Evolutionary conservation across 129 eudicot genomes (phyloP), one percentile per base, ranked within the genome.

Genomic region (Daucus carota): DNA sequence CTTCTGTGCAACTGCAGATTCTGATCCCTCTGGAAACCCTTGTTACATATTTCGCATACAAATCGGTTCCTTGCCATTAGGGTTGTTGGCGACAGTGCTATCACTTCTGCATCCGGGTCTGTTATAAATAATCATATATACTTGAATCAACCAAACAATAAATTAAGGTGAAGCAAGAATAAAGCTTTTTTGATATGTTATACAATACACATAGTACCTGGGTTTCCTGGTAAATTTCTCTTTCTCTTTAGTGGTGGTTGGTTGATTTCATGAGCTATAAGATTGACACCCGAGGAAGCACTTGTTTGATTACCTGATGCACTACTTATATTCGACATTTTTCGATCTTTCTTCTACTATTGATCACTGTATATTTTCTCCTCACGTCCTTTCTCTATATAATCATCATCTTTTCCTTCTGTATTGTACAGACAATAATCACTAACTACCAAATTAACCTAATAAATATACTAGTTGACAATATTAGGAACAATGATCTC

Each of bases 1-100:
- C 90, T 80, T 67, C 87, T 80, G 75, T 83, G 90, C 2, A 86
- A 81, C 78, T 86, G 90, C 63, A 86, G 72, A 48, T 86, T 86
- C 71, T 83, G 90, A 26, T 86, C 90, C 44, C 90, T 83, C 36
- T 86, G 90, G 40, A 86, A 86, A 50, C 90, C 90, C 78, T 86
- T 86, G 84, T 77, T 85, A 77, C 89, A 85, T 31, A 85, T 80
- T 65, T 85, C 89, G 70, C 89, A 85, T n/a, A 86, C 76, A 47
- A 86, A 86, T 81, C 85, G 74, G 83, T 86, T 86, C 40, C 81
- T 86, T 41, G 90, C 90, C 77, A 81, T 3, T 2, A 86, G 78
- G 34, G 85, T 32, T 50, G 83, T 83, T 54, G 90, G 90, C 28
- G 90, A 86, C 18, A 83, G 72, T 32, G 90, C 81, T 65, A 86